Evolutionary conservation across 805 yeast species (phyloP).

Genomic region (Candida coquimbonensis): DNA sequence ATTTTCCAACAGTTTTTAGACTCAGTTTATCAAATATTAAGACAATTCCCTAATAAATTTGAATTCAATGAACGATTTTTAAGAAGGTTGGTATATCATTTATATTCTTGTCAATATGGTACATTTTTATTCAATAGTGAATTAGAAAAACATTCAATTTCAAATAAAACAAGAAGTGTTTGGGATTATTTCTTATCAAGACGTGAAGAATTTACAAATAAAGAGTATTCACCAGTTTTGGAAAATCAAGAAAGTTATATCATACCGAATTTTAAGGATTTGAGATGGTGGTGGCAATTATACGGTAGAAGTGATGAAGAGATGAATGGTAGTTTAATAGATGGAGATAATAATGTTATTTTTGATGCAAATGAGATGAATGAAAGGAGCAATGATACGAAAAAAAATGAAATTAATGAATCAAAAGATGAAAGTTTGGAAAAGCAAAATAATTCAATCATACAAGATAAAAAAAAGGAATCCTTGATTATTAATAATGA

Average conservation of each 20-base stretch:
- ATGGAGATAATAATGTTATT: background rate
- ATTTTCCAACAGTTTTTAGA: constrained; percentile 92
- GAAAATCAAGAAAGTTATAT: constrained; percentile 27
- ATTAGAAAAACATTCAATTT: constrained; percentile 43
- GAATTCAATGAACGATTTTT: constrained; percentile 87
- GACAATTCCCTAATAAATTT: constrained; percentile 66
- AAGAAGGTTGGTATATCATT: constrained; percentile 77
- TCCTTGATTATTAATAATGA: background rate
- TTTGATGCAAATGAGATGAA: constrained; percentile 1
- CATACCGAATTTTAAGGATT: constrained; percentile 52
- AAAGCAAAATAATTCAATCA: background rate
- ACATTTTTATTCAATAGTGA: constrained; percentile 78
- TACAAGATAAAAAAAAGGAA: background rate
- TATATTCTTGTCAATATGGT: constrained; percentile 93
- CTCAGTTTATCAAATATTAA: constrained; percentile 70
- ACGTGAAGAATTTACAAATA: constrained; percentile 58
- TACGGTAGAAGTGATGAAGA: constrained; percentile 72
- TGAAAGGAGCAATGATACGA: background rate
- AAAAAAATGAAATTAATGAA: background rate
- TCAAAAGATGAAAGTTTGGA: background rate
- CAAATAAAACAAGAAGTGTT: constrained; percentile 61
- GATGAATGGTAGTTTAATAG: constrained; percentile 34
- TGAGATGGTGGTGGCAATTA: constrained; percentile 87
- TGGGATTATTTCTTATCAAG: constrained; percentile 93
- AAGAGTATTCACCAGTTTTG: constrained; percentile 29